Evolutionary conservation across 2,329 filamentous ascomycete species (phyloP), one percentile per base, ranked within the genome.

Genomic region (Madurella mycetomatis): DNA sequence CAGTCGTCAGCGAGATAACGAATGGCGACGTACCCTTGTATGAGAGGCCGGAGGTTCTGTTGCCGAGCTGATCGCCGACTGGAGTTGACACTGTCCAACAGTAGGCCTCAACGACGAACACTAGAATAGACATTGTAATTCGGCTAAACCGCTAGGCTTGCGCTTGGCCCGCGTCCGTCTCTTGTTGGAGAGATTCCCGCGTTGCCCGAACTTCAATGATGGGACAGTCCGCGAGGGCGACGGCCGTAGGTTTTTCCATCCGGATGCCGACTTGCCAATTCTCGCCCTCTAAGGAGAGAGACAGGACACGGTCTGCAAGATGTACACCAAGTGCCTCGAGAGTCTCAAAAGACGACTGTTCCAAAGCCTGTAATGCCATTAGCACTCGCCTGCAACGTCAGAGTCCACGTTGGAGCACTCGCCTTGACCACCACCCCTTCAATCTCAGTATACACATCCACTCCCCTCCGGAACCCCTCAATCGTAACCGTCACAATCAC

Each of bases 241-340:
- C 84, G 0, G 88, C 88, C 12, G 85, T 83, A 2, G 88, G 88
- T 72, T 91, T 91, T 69, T 85, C 83, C 49, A 91, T 72, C 19
- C 74, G 73, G 39, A 91, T 76, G 56, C 76, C 79, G 48, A 91
- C 72, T 54, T 75, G 75, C 70, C 79, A 78, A 13, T 73, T 72
- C 2, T 76, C 60, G 43, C 61, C 63, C n/a, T 65, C 62, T 51
- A 56, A 56, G 41, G 64, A 64, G 58, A 76, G 72, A 19, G 65
- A 64, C n/a, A 78, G 69, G 41, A 85, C 73, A 8, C 66, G 67
- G 5, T 69, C 69, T 49, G 70, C 79, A 49, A 78, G 70, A 61
- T 77, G 72, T 1, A 73, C 70, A 2, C 78, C 81, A 25, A 87
- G 70, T 0, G 83, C 81, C 65, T 87, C 84, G 1, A 87, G 76